Percentiles rank a stretch among this genome's conserved stretches.
phyloP scores from a whole-genome alignment of 306 rosid species.

The Quercus glauca region DNA sequence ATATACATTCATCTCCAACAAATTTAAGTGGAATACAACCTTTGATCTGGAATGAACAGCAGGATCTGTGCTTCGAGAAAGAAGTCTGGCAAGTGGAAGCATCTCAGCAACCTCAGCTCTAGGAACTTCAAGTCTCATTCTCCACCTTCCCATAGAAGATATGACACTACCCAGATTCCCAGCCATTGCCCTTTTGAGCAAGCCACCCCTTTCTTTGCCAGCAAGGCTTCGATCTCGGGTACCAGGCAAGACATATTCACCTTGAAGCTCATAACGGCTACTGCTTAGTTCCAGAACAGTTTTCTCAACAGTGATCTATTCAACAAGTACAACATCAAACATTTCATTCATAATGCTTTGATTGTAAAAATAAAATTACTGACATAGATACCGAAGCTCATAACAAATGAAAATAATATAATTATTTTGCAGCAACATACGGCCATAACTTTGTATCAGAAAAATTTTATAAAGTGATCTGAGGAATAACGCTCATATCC shows the following conservation, averaged over 20 bases:
- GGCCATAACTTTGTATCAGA: neutral
- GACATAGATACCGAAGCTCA: neutral
- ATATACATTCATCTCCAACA: slow-evolving; percentile 14
- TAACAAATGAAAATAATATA: neutral
- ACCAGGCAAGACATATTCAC: slow-evolving; percentile 92
- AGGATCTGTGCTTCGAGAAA: slow-evolving; percentile 85
- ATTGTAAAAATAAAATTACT: slow-evolving; percentile 2
- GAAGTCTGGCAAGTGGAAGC: slow-evolving; percentile 95
- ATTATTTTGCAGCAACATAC: neutral
- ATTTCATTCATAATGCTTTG: slow-evolving; percentile 3
- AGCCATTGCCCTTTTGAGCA: slow-evolving; percentile 55
- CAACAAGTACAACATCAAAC: slow-evolving; percentile 18
- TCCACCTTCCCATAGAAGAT: slow-evolving; percentile 98
- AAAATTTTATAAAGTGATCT: neutral
- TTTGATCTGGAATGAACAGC: slow-evolving; percentile 83
- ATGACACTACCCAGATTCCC: slow-evolving; percentile 78
- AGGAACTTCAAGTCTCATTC: slow-evolving; percentile 85
- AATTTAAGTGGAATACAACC: slow-evolving; percentile 49
- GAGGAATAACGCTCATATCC: neutral
- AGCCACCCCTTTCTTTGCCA: slow-evolving; percentile 50
- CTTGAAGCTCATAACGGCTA: slow-evolving; percentile 95
- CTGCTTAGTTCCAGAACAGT: slow-evolving; percentile 77
- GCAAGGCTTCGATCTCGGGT: slow-evolving; percentile 52
- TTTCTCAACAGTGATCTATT: slow-evolving; percentile 89
- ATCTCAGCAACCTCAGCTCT: slow-evolving; percentile 91